These are phyloP conservation scores for Prunus mongolica DNA, from an alignment of 306 rosid species.

Conservation along the genomic window DNA sequence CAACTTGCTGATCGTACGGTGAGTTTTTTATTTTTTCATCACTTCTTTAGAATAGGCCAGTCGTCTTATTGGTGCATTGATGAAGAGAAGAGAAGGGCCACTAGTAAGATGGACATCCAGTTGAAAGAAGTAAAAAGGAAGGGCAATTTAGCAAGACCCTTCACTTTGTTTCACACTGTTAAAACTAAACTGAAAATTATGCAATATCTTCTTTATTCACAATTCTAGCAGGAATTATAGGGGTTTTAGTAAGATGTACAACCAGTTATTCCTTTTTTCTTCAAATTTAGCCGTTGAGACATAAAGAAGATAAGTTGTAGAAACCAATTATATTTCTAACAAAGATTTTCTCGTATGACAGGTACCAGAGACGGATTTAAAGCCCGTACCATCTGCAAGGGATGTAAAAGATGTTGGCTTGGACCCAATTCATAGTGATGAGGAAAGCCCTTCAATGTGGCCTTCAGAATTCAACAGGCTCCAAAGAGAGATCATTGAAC, in stretches of 20 bases:
- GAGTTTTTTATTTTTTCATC: constrained; percentile 14
- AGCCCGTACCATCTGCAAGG: constrained; percentile 25
- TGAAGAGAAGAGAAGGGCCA: not conserved
- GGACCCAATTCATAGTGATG: constrained; percentile 61
- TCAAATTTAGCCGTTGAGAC: not conserved
- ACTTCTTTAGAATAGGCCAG: not conserved
- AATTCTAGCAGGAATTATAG: not conserved
- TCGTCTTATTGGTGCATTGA: not conserved
- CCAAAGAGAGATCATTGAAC: constrained; percentile 71
- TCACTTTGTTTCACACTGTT: not conserved
- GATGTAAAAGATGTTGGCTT: constrained; percentile 63
- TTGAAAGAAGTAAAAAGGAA: not conserved
- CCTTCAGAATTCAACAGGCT: constrained; percentile 69
- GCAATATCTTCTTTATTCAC: not conserved
- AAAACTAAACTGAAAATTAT: not conserved
- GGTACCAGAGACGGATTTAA: constrained; percentile 40
- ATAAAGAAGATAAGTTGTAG: not conserved
- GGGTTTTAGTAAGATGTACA: not conserved
- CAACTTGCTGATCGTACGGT: constrained; percentile 47
- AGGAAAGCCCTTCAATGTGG: constrained; percentile 60
- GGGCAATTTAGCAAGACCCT: not conserved
- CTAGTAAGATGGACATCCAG: not conserved
- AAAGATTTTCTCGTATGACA: constrained; percentile 26
- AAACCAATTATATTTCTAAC: not conserved
- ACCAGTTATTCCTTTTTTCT: not conserved